phyloP scores from a whole-genome alignment of 2,329 filamentous ascomycete genomes.

The Nothophaeocryptopus gaeumannii region DNA sequence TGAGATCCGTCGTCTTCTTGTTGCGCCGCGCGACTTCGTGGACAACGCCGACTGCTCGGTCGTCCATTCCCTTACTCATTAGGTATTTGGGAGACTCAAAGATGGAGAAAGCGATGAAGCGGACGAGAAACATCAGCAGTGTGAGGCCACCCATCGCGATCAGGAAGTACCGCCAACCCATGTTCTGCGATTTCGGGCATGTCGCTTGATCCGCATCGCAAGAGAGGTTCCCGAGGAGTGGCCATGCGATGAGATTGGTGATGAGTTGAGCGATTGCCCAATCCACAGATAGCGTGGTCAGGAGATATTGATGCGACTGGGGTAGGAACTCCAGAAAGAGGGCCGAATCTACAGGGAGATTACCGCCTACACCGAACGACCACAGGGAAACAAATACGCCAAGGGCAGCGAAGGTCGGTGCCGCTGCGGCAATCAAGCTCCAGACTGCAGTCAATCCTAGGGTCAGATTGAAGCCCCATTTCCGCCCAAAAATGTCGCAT shows the following conservation, averaged over 20 bases:
- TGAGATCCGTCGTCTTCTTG: constrained; percentile 23
- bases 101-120: constrained; percentile 24
- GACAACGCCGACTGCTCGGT: no score
- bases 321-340: constrained; percentile 31
- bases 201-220: neutral
- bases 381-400: constrained; percentile 25
- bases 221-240: constrained; percentile 33
- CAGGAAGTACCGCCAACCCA: constrained; percentile 30
- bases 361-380: constrained; percentile 29
- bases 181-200: constrained; percentile 18
- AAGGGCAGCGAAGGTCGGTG: constrained; percentile 29
- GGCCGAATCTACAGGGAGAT: constrained; percentile 31
- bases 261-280: constrained; percentile 28
- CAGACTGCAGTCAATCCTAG: constrained; percentile 27
- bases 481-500: constrained; percentile 21
- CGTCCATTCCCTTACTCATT: constrained; percentile 19
- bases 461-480: constrained; percentile 25
- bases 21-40: constrained; percentile 1
- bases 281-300: constrained; percentile 29
- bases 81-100: constrained; percentile 27
- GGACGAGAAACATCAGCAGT: constrained; percentile 21
- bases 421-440: constrained; percentile 27
- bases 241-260: constrained; percentile 39
- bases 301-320: constrained; percentile 20
- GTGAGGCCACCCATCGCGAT: constrained; percentile 26